Conservation (phyloP, 345 rosid species). For the Laguncularia racemosa region DNA sequence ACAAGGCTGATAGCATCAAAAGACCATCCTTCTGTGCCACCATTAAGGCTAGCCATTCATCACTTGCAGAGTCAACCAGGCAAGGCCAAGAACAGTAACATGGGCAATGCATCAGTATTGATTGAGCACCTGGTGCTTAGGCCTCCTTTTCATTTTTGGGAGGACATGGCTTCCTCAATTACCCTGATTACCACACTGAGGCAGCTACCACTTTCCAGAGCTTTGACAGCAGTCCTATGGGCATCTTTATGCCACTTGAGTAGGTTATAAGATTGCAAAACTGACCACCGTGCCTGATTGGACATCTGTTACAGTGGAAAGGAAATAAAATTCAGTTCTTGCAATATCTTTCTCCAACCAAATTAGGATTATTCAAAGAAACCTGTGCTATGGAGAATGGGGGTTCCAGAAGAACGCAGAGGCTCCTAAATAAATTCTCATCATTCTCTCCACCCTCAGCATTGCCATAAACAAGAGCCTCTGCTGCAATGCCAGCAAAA, state of each 20-base stretch:
- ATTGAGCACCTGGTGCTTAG: neutral
- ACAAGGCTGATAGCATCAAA: too few species aligned
- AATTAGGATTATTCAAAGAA: constrained; percentile 1
- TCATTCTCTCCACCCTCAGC: constrained; percentile 99
- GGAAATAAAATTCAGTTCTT: neutral
- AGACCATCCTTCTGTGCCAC: too few species aligned
- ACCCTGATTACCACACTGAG: constrained; percentile 66
- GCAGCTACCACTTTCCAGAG: constrained; percentile 74
- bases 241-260: constrained; percentile 82
- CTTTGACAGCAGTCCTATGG: constrained; percentile 71
- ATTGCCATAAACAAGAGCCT: constrained; percentile 81
- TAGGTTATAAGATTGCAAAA: constrained; percentile 79
- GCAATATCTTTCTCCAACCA: neutral
- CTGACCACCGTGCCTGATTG: constrained; percentile 96
- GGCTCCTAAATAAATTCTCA: constrained; percentile 86
- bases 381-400: constrained; percentile 79
- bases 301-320: constrained; percentile 54
- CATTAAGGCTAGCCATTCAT: too few species aligned
- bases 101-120: neutral
- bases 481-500: constrained; percentile 97
- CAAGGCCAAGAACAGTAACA: neutral
- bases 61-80: too few species aligned
- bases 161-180: constrained; percentile 74
- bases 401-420: constrained; percentile 69
- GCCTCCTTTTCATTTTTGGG: constrained; percentile 19